phyloP scores from a whole-genome alignment of 2,329 filamentous ascomycete genomes.

The Dendrostoma leiphaemia region DNA sequence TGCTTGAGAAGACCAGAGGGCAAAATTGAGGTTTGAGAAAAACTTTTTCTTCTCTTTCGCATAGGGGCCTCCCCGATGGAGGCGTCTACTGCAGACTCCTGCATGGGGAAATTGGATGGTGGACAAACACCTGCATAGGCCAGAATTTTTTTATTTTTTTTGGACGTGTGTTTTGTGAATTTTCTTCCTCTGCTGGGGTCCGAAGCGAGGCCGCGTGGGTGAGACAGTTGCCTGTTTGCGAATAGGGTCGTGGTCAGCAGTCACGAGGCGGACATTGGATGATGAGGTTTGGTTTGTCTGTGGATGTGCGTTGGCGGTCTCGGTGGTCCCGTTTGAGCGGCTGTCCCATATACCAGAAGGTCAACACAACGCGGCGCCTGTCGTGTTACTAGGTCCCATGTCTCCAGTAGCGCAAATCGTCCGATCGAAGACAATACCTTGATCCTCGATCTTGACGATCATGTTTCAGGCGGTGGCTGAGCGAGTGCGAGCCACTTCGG shows the following conservation, averaged over 20 bases:
- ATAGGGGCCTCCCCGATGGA: constrained; percentile 14
- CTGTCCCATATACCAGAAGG: no score
- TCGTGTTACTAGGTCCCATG: constrained; percentile 1
- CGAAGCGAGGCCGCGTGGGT: neutral
- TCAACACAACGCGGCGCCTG: neutral
- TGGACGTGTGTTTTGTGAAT: no score
- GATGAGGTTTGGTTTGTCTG: neutral
- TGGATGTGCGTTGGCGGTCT: neutral
- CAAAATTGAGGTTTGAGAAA: neutral
- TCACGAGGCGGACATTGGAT: neutral
- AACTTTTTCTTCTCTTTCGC: neutral
- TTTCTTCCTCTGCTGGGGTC: neutral
- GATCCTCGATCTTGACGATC: neutral
- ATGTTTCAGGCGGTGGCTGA: neutral
- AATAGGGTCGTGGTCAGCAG: neutral
- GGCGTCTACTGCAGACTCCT: constrained; percentile 19
- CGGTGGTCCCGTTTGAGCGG: constrained; percentile 2
- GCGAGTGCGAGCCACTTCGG: neutral
- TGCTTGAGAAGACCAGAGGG: no score
- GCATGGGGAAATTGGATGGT: constrained; percentile 19
- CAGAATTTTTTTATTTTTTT: neutral
- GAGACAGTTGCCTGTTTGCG: constrained; percentile 2
- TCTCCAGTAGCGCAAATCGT: neutral
- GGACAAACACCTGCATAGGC: constrained; percentile 14
- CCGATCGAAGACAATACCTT: neutral